Conservation (phyloP, 768 basidiomycete species). For the Lactarius sanguifluus region DNA sequence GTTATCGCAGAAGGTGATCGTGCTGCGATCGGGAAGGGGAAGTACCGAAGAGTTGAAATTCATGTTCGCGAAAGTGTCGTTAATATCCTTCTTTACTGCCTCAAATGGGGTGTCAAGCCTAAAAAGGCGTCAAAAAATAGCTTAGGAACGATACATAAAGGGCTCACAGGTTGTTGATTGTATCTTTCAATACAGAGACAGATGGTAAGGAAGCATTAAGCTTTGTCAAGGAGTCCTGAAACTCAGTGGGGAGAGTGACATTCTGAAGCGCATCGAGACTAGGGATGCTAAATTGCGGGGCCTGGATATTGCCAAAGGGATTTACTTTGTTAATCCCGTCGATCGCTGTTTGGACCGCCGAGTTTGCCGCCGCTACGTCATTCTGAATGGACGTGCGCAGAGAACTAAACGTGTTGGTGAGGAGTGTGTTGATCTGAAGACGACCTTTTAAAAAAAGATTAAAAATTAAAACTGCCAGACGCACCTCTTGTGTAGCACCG, state of each 20-base stretch:
- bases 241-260: conserved; percentile 74
- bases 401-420: conserved; percentile 56
- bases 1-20: conserved; percentile 69
- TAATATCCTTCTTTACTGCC: conserved; percentile 83
- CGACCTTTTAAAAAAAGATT: neutral
- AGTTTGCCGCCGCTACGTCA: conserved; percentile 67
- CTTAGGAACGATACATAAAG: neutral
- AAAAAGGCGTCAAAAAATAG: conserved; percentile 14
- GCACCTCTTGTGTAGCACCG: conserved; percentile 77
- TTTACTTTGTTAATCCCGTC: conserved; percentile 73
- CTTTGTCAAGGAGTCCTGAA: conserved; percentile 67
- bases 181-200: conserved; percentile 68
- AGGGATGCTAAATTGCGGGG: conserved; percentile 74
- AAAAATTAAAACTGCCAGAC: conserved; percentile 31
- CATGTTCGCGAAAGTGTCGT: conserved; percentile 75
- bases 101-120: conserved; percentile 90
- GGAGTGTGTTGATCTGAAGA: conserved; percentile 65
- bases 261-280: conserved; percentile 72
- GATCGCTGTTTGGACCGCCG: conserved; percentile 60
- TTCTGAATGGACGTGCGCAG: conserved; percentile 73
- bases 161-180: conserved; percentile 65
- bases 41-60: conserved; percentile 69
- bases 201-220: conserved; percentile 84
- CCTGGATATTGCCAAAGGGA: conserved; percentile 64
- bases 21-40: conserved; percentile 71